These are phyloP conservation scores for Rosa rugosa DNA, from an alignment of 306 rosid species.

Conservation along the genomic window DNA sequence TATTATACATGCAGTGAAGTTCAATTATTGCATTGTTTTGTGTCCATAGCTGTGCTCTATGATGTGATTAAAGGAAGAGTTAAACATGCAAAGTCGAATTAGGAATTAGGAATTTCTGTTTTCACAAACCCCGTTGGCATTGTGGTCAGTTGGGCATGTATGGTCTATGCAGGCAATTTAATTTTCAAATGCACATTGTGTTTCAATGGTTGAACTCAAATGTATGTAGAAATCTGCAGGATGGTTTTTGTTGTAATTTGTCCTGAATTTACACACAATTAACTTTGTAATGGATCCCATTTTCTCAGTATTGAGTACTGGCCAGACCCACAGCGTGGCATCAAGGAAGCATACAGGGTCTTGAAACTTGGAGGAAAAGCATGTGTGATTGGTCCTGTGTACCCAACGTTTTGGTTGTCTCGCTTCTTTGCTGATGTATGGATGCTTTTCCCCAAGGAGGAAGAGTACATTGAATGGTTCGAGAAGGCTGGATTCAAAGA, in stretches of 20 bases:
- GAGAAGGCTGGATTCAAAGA: constrained; percentile 84
- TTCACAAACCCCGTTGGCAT: neutral
- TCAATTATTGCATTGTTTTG: neutral
- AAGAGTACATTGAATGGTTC: constrained; percentile 94
- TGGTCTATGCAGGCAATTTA: neutral
- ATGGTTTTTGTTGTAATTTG: neutral
- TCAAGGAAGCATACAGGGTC: constrained; percentile 91
- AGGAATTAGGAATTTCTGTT: neutral
- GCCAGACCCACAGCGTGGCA: constrained; percentile 98
- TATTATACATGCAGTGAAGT: neutral
- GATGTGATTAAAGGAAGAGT: neutral
- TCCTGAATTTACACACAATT: neutral
- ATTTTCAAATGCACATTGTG: neutral
- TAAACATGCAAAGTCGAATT: neutral
- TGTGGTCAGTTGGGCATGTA: neutral
- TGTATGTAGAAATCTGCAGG: neutral
- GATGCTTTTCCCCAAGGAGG: constrained; percentile 98
- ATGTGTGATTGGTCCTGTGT: constrained; percentile 82
- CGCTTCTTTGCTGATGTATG: constrained; percentile 97
- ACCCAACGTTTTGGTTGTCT: constrained; percentile 89
- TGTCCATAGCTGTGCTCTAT: neutral
- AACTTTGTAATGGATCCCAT: constrained; percentile 22
- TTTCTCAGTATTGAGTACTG: constrained; percentile 83
- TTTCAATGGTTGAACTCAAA: neutral
- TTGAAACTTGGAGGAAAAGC: constrained; percentile 89